These are phyloP conservation scores for Spiromastix sp. DNA, from an alignment of 2,329 filamentous ascomycete genomes.

Conservation along the genomic window DNA sequence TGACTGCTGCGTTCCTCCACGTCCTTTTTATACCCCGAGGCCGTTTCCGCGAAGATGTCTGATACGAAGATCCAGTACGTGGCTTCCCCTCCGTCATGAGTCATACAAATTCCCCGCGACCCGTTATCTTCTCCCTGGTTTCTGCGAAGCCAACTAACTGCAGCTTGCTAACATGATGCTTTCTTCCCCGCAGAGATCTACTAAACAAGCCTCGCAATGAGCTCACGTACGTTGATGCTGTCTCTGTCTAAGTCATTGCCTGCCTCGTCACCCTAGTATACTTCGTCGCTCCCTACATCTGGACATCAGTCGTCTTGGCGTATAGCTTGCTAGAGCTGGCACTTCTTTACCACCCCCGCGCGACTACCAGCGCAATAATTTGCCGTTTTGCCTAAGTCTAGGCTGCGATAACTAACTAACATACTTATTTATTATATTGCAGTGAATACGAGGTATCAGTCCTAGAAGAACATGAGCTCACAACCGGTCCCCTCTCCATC, in stretches of 20 bases:
- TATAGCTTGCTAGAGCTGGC: too few species aligned
- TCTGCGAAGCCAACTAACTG: constrained; percentile 7
- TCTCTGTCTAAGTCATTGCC: too few species aligned
- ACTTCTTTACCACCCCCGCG: too few species aligned
- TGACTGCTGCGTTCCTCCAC: constrained; percentile 7
- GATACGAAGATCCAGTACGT: constrained; percentile 64
- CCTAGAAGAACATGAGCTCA: constrained; percentile 70
- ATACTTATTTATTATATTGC: too few species aligned
- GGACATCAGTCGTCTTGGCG: too few species aligned
- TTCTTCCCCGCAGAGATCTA: constrained; percentile 56
- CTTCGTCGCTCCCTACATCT: not conserved
- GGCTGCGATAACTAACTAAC: too few species aligned
- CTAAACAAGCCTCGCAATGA: constrained; percentile 80
- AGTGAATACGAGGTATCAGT: constrained; percentile 88
- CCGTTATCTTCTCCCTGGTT: constrained; percentile 12
- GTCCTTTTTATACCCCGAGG: constrained; percentile 18
- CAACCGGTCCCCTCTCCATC: constrained; percentile 74
- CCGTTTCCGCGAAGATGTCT: constrained; percentile 40
- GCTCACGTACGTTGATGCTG: constrained; percentile 69
- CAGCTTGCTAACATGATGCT: constrained; percentile 4
- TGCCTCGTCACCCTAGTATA: constrained; percentile 4
- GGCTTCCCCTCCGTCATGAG: constrained; percentile 12
- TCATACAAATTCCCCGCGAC: constrained; percentile 8
- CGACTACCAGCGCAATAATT: too few species aligned
- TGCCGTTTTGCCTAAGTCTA: too few species aligned